Percentiles rank a stretch among this genome's conserved stretches.
These are phyloP conservation scores for Pycnococcus provasolii DNA, from an alignment of 139 green algal species.

Conservation along the genomic window DNA sequence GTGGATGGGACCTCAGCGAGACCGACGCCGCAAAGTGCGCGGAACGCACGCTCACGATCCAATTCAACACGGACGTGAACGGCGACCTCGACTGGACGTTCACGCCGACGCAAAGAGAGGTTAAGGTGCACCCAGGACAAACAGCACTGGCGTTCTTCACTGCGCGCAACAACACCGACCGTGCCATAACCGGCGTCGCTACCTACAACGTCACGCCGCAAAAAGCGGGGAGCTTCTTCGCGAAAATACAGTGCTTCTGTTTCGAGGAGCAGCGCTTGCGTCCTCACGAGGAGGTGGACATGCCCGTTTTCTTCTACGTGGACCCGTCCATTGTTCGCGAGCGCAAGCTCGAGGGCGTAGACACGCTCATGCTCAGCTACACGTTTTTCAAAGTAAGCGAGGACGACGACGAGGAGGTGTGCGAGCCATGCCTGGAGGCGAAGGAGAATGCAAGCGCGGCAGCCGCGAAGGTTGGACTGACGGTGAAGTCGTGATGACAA, in stretches of 20 bases:
- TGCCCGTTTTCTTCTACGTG: constrained; percentile 99
- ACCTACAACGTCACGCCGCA: constrained; percentile 93
- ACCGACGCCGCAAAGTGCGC: not conserved
- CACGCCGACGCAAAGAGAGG: constrained; percentile 59
- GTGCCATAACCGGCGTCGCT: constrained; percentile 70
- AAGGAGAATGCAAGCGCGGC: not conserved
- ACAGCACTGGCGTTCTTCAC: constrained; percentile 96
- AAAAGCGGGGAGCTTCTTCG: constrained; percentile 88
- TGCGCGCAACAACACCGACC: constrained; percentile 65
- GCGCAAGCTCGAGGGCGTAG: constrained; percentile 61
- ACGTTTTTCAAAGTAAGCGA: constrained; percentile 79
- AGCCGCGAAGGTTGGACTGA: constrained; percentile 1
- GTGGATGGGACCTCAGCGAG: not conserved
- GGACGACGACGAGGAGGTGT: constrained; percentile 34
- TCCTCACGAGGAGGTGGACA: constrained; percentile 81
- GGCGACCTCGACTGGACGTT: constrained; percentile 89
- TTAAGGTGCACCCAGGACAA: constrained; percentile 72
- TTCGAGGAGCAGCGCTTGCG: constrained; percentile 78
- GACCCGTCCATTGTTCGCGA: constrained; percentile 90
- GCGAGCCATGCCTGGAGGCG: not conserved
- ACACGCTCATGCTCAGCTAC: constrained; percentile 87
- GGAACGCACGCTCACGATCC: constrained; percentile 54
- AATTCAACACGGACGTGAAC: constrained; percentile 81
- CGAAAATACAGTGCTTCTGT: constrained; percentile 92
- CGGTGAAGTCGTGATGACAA: not conserved